Evolutionary conservation across 345 rosid species (phyloP).

Genomic region (Lepidium aucheri): DNA sequence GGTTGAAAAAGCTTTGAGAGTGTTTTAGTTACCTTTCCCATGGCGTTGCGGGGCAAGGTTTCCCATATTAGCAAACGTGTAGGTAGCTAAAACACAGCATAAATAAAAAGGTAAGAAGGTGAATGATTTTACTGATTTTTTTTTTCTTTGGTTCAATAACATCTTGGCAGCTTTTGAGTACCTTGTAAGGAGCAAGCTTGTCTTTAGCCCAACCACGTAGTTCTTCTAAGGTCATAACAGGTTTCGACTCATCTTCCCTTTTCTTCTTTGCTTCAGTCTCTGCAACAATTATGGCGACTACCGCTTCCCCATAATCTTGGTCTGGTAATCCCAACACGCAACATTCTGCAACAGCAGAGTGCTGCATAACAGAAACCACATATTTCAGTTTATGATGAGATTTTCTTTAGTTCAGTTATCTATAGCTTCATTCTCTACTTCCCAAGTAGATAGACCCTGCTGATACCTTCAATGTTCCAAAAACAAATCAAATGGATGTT

Average conservation of each 20-base stretch:
- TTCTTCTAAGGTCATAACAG: conserved; percentile 66
- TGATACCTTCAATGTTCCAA: background rate
- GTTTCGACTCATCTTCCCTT: conserved; percentile 37
- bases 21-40: conserved; percentile 74
- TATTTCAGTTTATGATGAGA: background rate
- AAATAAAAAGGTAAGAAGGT: background rate
- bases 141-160: background rate
- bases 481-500: background rate
- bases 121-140: background rate
- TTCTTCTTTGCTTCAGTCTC: conserved; percentile 42
- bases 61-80: conserved; percentile 79
- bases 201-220: conserved; percentile 81
- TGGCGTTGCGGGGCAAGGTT: conserved; percentile 86
- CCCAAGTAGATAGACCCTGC: background rate
- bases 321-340: conserved; percentile 89
- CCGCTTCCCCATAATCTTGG: conserved; percentile 82
- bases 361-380: conserved; percentile 39
- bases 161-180: conserved; percentile 13
- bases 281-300: conserved; percentile 60
- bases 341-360: conserved; percentile 77
- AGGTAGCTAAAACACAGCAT: conserved; percentile 48
- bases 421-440: background rate
- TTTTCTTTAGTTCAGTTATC: background rate
- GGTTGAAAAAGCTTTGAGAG: background rate
- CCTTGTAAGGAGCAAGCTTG: conserved; percentile 99